Conservation (phyloP, 306 rosid genomes). For the Potentilla sterilis region DNA sequence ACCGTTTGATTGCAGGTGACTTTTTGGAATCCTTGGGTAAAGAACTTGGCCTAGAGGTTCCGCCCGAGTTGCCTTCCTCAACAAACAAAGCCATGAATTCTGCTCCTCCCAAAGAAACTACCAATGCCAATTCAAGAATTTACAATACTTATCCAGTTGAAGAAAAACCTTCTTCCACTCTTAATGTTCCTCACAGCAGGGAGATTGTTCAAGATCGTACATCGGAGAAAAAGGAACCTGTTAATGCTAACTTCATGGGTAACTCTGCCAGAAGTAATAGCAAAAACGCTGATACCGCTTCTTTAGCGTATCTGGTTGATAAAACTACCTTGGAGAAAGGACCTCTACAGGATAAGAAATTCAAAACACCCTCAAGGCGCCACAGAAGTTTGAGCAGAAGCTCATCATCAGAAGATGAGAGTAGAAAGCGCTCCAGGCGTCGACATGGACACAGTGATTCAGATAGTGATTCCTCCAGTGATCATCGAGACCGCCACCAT, state of each 20-base stretch:
- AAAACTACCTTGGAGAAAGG: constrained; percentile 29
- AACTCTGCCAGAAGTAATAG: constrained; percentile 37
- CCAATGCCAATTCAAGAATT: constrained; percentile 33
- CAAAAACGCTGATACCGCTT: constrained; percentile 32
- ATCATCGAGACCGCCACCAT: constrained; percentile 36
- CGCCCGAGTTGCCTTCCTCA: constrained; percentile 64
- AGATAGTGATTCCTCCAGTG: constrained; percentile 53
- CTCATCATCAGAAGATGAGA: constrained; percentile 59
- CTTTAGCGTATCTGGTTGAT: constrained; percentile 32
- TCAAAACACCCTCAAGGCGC: constrained; percentile 30
- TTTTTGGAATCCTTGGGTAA: constrained; percentile 94
- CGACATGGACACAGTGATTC: constrained; percentile 49
- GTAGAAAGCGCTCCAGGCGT: constrained; percentile 54
- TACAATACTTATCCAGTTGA: constrained; percentile 22
- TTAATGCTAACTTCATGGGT: constrained; percentile 37
- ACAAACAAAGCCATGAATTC: constrained; percentile 36
- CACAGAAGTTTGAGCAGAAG: constrained; percentile 41
- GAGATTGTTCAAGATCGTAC: constrained; percentile 34
- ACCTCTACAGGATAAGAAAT: constrained; percentile 36
- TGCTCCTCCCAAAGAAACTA: constrained; percentile 43
- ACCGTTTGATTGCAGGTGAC: constrained; percentile 91
- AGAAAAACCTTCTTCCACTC: constrained; percentile 28
- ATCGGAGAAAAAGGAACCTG: constrained; percentile 31
- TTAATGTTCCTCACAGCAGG: constrained; percentile 26
- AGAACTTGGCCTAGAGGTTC: constrained; percentile 93